phyloP scores from a whole-genome alignment of 768 basidiomycete genomes.

The Lactarius psammicola region DNA sequence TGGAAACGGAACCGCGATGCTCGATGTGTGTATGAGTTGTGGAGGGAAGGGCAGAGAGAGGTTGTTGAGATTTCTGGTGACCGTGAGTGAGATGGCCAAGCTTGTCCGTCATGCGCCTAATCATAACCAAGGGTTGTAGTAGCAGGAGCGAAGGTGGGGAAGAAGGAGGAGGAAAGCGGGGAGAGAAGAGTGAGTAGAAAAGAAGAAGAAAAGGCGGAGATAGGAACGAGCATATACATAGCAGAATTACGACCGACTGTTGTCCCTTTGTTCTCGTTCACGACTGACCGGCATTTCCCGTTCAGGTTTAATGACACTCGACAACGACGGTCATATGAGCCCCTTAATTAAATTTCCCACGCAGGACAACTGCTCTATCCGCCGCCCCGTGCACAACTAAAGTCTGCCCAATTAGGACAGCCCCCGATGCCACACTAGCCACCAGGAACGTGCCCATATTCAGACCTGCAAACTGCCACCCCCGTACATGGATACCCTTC shows the following conservation, averaged over 20 bases:
- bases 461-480: constrained; percentile 66
- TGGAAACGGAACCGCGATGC: constrained; percentile 67
- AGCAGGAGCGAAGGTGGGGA: neutral
- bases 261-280: constrained; percentile 3
- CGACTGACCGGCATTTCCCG: constrained; percentile 15
- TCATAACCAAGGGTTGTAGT: constrained; percentile 29
- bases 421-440: constrained; percentile 63
- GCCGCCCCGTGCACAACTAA: constrained; percentile 27
- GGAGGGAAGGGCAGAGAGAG: constrained; percentile 22
- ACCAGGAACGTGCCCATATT: constrained; percentile 69
- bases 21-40: constrained; percentile 35
- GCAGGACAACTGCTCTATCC: neutral
- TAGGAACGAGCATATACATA: constrained; percentile 1
- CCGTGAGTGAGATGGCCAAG: constrained; percentile 33
- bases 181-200: constrained; percentile 1
- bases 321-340: constrained; percentile 4
- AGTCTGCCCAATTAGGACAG: constrained; percentile 76
- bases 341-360: neutral
- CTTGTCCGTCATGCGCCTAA: constrained; percentile 37
- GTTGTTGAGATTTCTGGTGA: constrained; percentile 29
- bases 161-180: neutral
- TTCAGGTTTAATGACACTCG: constrained; percentile 23
- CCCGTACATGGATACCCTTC: constrained; percentile 64
- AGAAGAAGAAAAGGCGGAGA: constrained; percentile 8
- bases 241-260: neutral